These are phyloP conservation scores for Cetraspora pellucida DNA, from an alignment of 192 early-diverging fungal species.

Conservation along the genomic window DNA sequence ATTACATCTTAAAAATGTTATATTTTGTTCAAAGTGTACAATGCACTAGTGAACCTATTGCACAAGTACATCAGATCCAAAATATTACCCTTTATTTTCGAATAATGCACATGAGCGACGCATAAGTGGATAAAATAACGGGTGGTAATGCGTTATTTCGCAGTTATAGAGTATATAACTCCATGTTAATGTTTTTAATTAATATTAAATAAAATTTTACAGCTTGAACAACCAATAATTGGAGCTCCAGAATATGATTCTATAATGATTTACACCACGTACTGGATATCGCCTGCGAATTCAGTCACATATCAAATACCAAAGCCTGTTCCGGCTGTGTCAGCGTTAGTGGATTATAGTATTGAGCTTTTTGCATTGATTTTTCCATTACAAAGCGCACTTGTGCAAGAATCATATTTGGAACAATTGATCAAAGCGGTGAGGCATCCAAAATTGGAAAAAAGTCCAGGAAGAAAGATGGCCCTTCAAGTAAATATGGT, in stretches of 20 bases:
- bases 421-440: constrained; percentile 72
- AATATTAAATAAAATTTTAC: not conserved
- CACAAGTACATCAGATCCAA: too few species aligned
- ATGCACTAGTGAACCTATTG: too few species aligned
- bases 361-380: constrained; percentile 78
- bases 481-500: constrained; percentile 82
- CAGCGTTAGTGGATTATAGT: constrained; percentile 74
- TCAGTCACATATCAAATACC: constrained; percentile 37
- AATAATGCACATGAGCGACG: too few species aligned
- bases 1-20: too few species aligned
- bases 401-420: constrained; percentile 74
- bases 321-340: constrained; percentile 52
- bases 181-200: not conserved
- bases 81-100: too few species aligned
- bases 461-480: constrained; percentile 71
- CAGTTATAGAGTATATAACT: too few species aligned
- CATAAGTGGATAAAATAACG: too few species aligned
- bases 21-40: too few species aligned
- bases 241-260: constrained; percentile 70
- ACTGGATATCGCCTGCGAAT: constrained; percentile 35
- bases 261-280: constrained; percentile 52
- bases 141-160: too few species aligned
- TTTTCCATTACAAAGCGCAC: constrained; percentile 67
- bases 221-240: constrained; percentile 62
- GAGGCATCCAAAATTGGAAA: constrained; percentile 63